Evolutionary conservation across 2,329 filamentous ascomycete genomes (phyloP), one percentile per base, ranked within the genome.

Genomic region (Colletotrichum lini): DNA sequence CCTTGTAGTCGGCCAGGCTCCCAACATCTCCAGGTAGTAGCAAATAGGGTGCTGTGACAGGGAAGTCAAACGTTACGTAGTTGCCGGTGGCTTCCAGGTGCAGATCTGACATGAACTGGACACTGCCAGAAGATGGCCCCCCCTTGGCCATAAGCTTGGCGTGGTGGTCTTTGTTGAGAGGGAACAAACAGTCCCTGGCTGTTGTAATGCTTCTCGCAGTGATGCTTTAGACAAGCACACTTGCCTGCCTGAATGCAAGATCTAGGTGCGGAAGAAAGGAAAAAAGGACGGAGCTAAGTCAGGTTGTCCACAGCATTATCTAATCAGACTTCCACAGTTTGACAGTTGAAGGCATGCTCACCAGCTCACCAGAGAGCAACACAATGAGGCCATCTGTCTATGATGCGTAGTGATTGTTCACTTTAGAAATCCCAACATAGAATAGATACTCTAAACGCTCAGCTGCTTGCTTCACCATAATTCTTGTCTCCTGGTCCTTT

Each of bases 11-110:
- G 64, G 80, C 76, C 5, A 89, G 80, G 3, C 83, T 81, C 3
- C 87, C 87, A 35, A 88, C 83, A 69, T 89, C 86, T 16, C 87
- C 86, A 2, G 80, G 83, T 0, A 88, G 79, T 45, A 88, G 75
- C 16, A 89, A 81, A 69, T 81, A 80, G 0, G 83, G 82, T 1
- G 83, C 83, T 9, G 78, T 77, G 4, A 75, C 80, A 1, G 81
- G 79, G 50, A 87, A 83, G 8, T 78, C 78, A 70, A 81, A 88
- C 7, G 78, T 76, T 8, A 75, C 70, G 71, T 87, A 87, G 68
- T 86, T 82, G 44, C 82, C 76, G 50, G 81, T 79, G 42, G 84
- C 76, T 68, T 88, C 85, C 5, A 87, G 83, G 75, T 88, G 85
- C 4, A 88, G 79, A 73, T 89, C 86, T 1, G 86, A 88, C 70